Evolutionary conservation across 192 early-diverging fungal species (phyloP).

Genomic region (Pilobolus umbonatus): DNA sequence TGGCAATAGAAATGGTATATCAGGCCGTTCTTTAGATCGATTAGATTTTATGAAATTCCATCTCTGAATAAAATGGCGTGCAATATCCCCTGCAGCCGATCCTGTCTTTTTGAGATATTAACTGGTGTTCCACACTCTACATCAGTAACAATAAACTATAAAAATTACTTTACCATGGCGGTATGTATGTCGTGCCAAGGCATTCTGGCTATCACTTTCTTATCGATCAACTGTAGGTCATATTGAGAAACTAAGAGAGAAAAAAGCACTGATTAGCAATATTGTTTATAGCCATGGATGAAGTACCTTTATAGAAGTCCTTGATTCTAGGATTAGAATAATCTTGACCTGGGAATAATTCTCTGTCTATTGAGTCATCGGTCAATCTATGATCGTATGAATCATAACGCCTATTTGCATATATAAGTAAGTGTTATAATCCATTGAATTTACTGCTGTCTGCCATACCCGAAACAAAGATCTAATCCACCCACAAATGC

Average conservation of each 20-base stretch:
- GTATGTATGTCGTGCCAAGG: conserved; percentile 89
- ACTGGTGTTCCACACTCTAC: neutral
- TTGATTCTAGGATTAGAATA: conserved; percentile 88
- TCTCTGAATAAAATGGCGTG: conserved; percentile 87
- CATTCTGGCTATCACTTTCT: conserved; percentile 58
- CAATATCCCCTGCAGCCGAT: conserved; percentile 72
- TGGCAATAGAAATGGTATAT: conserved; percentile 65
- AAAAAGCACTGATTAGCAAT: neutral
- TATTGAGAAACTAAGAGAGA: conserved; percentile 25
- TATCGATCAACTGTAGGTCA: conserved; percentile 38
- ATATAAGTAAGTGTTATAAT: neutral
- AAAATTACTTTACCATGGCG: conserved; percentile 50
- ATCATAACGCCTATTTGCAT: conserved; percentile 66
- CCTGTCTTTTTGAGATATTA: conserved; percentile 42
- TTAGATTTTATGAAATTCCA: conserved; percentile 87
- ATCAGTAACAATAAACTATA: neutral
- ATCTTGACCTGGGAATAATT: conserved; percentile 72
- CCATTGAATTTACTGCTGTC: neutral
- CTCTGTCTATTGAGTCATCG: conserved; percentile 55
- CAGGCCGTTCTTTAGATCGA: conserved; percentile 54
- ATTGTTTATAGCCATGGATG: no score
- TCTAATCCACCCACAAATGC: conserved; percentile 86
- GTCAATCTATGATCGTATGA: conserved; percentile 69
- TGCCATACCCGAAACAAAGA: conserved; percentile 70
- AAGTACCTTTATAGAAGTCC: conserved; percentile 58